These are phyloP conservation scores for Dysphania ambrosioides DNA, from an alignment of 148 eudicot genomes.

Conservation along the genomic window DNA sequence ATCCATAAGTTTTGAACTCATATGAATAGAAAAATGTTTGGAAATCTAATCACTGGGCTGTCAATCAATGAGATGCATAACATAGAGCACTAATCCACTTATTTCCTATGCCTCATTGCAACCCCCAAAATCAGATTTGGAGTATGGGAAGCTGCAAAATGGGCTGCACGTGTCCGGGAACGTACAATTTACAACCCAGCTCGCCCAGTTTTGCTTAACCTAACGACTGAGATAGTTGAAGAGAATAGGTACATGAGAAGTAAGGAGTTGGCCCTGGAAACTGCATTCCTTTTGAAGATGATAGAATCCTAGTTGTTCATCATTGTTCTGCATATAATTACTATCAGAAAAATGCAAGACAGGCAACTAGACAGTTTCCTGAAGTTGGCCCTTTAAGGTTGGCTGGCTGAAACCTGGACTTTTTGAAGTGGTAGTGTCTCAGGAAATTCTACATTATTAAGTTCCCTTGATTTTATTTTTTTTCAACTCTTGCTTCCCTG, in stretches of 20 bases:
- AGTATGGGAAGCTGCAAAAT: conserved; percentile 98
- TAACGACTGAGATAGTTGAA: conserved; percentile 73
- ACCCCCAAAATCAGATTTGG: conserved; percentile 52
- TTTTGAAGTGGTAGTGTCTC: not conserved
- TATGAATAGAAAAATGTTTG: not conserved
- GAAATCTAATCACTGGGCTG: not conserved
- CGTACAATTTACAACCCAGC: conserved; percentile 59
- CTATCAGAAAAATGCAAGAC: not conserved
- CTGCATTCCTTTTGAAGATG: conserved; percentile 75
- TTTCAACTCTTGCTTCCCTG: not conserved
- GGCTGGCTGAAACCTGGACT: no score
- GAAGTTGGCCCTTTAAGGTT: not conserved
- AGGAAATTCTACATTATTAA: not conserved
- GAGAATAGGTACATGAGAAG: conserved; percentile 80
- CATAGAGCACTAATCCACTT: not conserved
- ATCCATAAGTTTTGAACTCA: no score
- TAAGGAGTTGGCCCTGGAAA: conserved; percentile 84
- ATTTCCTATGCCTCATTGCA: not conserved
- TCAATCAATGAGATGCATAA: not conserved
- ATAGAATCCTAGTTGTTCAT: conserved; percentile 41
- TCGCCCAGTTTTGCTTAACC: conserved; percentile 74
- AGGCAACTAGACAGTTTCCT: not conserved
- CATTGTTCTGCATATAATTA: not conserved
- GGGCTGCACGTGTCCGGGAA: conserved; percentile 82
- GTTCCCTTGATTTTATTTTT: not conserved